Percentiles rank a stretch among this genome's conserved stretches.
Conservation (phyloP, 2,329 filamentous ascomycete species). For the Pleurostoma richardsiae region DNA sequence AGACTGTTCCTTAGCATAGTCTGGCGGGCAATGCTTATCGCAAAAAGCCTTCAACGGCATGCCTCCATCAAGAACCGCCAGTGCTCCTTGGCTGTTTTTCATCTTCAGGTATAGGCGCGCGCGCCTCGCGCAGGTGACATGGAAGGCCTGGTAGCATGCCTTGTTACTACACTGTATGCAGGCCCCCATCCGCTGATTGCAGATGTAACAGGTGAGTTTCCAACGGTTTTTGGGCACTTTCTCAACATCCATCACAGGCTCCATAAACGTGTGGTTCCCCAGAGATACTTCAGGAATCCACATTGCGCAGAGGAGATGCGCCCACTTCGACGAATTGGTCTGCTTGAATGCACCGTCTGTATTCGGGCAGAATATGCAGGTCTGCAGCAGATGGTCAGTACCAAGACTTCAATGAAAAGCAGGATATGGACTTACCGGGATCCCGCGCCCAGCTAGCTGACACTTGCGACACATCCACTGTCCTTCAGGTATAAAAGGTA, state of each 20-base stretch:
- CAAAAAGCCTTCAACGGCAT: constrained; percentile 91
- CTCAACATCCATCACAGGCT: constrained; percentile 95
- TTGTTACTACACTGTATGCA: constrained; percentile 99
- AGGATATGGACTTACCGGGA: constrained; percentile 57
- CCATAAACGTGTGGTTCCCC: constrained; percentile 96
- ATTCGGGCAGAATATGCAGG: constrained; percentile 97
- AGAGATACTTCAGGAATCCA: constrained; percentile 98
- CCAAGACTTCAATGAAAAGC: neutral
- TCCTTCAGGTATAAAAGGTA: constrained; percentile 96
- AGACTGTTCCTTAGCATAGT: constrained; percentile 82
- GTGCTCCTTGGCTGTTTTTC: constrained; percentile 82
- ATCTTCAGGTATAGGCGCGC: constrained; percentile 89
- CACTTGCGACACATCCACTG: constrained; percentile 98
- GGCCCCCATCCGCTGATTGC: constrained; percentile 94
- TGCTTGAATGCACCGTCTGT: constrained; percentile 98
- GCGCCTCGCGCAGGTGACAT: constrained; percentile 89
- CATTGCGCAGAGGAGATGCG: constrained; percentile 91
- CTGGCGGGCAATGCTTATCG: constrained; percentile 86
- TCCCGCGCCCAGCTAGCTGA: constrained; percentile 86
- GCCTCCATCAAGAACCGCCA: constrained; percentile 71
- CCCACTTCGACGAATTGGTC: constrained; percentile 94
- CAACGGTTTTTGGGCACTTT: constrained; percentile 93
- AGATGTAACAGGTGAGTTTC: constrained; percentile 94
- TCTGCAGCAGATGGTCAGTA: constrained; percentile 37
- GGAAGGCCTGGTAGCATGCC: constrained; percentile 93